phyloP scores from a whole-genome alignment of 2,329 filamentous ascomycete species.

The Rhynchosporium graminicola region DNA sequence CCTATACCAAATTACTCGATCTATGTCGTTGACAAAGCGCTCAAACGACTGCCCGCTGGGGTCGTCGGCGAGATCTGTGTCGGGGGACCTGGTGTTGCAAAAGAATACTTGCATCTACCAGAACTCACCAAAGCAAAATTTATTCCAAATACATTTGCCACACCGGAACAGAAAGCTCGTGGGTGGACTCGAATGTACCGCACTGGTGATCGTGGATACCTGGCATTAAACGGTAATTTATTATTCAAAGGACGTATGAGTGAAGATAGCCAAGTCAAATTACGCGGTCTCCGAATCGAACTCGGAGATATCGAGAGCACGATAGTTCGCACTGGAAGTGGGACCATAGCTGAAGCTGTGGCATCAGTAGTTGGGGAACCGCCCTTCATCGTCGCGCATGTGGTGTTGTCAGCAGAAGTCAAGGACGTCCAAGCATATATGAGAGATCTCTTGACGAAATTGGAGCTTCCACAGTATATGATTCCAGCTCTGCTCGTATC shows the following conservation, averaged over 20 bases:
- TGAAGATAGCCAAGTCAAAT: slow-evolving; percentile 42
- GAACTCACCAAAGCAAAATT: slow-evolving; percentile 18
- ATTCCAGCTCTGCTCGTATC: slow-evolving; percentile 37
- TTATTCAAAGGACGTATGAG: slow-evolving; percentile 38
- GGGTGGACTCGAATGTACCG: slow-evolving; percentile 13
- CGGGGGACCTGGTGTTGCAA: slow-evolving; percentile 42
- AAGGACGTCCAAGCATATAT: background rate
- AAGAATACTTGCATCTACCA: slow-evolving; percentile 41
- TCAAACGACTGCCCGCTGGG: slow-evolving; percentile 43
- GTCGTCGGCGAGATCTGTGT: slow-evolving; percentile 47
- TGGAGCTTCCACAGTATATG: slow-evolving; percentile 43
- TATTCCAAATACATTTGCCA: background rate
- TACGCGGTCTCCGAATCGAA: slow-evolving; percentile 45
- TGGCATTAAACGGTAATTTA: slow-evolving; percentile 38
- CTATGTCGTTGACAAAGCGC: slow-evolving; percentile 46
- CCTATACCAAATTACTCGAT: slow-evolving; percentile 27
- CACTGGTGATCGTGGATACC: slow-evolving; percentile 45
- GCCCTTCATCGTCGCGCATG: slow-evolving; percentile 42
- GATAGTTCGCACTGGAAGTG: background rate
- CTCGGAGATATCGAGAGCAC: slow-evolving; percentile 43
- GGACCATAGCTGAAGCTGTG: slow-evolving; percentile 24
- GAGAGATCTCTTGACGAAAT: background rate
- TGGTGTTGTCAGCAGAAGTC: slow-evolving; percentile 33
- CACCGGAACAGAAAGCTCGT: background rate
- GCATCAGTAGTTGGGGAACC: slow-evolving; percentile 32